Conservation (phyloP, 2,329 filamentous ascomycete genomes). For the Pyrenochaeta sp. region DNA sequence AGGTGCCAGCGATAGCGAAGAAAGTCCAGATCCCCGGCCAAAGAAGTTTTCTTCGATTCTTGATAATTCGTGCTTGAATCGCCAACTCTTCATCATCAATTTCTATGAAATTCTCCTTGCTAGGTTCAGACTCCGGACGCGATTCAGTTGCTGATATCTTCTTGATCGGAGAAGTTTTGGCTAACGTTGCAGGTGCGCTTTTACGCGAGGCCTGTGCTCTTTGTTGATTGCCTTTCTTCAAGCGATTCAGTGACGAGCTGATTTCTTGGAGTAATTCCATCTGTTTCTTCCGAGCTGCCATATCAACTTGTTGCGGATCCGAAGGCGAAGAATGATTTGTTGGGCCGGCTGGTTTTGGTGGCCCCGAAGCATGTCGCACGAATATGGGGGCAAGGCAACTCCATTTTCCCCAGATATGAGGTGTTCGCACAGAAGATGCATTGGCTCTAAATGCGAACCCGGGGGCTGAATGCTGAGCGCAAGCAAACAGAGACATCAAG, state of each 20-base stretch:
- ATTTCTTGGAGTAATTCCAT: constrained; percentile 3
- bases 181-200: not conserved
- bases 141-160: no score
- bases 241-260: not conserved
- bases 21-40: constrained; percentile 22
- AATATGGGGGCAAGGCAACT: not conserved
- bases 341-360: not conserved
- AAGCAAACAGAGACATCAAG: not conserved
- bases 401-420: no score
- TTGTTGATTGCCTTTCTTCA: constrained; percentile 1
- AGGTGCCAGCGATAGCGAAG: constrained; percentile 13
- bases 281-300: not conserved
- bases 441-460: not conserved
- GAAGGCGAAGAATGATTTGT: not conserved
- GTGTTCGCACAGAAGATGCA: not conserved
- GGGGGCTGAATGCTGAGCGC: not conserved
- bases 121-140: not conserved
- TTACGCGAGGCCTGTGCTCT: not conserved
- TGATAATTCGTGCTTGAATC: constrained; percentile 10
- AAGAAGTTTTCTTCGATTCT: constrained; percentile 12
- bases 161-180: not conserved
- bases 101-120: not conserved
- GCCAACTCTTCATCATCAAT: constrained; percentile 6
- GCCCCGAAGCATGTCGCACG: not conserved
- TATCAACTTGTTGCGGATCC: not conserved